These are phyloP conservation scores for Phytophthora pisi DNA, from an alignment of 352 stramenopile genomes.

Conservation along the genomic window DNA sequence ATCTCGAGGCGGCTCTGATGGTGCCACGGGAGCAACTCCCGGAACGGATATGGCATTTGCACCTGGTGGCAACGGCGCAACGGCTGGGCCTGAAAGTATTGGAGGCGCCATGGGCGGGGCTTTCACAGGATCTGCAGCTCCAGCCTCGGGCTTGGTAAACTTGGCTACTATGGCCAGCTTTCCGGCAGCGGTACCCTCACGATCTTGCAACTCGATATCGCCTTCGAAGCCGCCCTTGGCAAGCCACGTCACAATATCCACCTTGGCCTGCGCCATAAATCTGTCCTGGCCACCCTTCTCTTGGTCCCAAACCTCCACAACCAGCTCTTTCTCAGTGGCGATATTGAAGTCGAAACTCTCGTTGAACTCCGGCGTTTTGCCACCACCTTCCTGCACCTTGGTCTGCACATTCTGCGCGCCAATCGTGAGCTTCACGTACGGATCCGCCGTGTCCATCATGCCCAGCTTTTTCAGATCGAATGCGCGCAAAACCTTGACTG, in stretches of 20 bases:
- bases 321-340: slow-evolving; percentile 93
- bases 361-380: slow-evolving; percentile 95
- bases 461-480: slow-evolving; percentile 93
- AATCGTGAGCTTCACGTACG: slow-evolving; percentile 94
- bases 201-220: slow-evolving; percentile 90
- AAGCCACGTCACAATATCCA: slow-evolving; percentile 94
- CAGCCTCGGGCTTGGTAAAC: slow-evolving; percentile 74
- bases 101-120: slow-evolving; percentile 58
- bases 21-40: slow-evolving; percentile 56
- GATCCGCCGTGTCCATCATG: slow-evolving; percentile 93
- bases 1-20: slow-evolving; percentile 82
- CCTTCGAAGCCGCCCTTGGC: slow-evolving; percentile 93
- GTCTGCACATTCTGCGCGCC: slow-evolving; percentile 83
- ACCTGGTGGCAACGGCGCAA: slow-evolving; percentile 65
- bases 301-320: slow-evolving; percentile 93
- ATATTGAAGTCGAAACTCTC: slow-evolving; percentile 96
- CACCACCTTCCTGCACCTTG: slow-evolving; percentile 88
- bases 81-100: slow-evolving; percentile 65
- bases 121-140: slow-evolving; percentile 48
- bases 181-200: slow-evolving; percentile 71
- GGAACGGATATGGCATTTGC: slow-evolving; percentile 60
- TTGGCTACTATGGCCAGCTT: slow-evolving; percentile 89
- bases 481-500: slow-evolving; percentile 90
- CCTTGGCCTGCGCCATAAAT: slow-evolving; percentile 92
- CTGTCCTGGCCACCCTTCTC: slow-evolving; percentile 89